Evolutionary conservation across 2,329 filamentous ascomycete species (phyloP), one percentile per base, ranked within the genome.

Genomic region (Stagonosporopsis rhizophila): DNA sequence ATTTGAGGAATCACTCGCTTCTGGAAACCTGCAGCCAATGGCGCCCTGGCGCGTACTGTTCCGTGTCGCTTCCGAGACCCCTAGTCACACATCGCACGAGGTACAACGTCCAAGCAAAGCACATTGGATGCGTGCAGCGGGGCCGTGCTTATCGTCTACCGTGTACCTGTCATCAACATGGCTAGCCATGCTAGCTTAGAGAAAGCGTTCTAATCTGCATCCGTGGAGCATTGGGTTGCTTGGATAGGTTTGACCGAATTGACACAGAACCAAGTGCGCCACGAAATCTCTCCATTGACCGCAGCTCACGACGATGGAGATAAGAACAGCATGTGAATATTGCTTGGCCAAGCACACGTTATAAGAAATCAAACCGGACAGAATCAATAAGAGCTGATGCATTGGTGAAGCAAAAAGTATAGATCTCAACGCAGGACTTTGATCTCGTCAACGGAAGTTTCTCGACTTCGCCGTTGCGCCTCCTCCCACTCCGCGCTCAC

Each of bases 401-500:
- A 51, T 56, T 46, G 19, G 14, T 51, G 11, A 7, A 27, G 2
- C n/a, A 32, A 3, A 14, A 15, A 32, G 14, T 19, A 34, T 42
- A 8, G 30, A 27, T 11, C 38, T 61, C 30, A 61, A 27, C 54
- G 59, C 38, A 65, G 3, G 8, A 68, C 58, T 25, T 59, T 65
- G 47, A 72, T 73, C 17, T 64, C 65, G 44, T 73, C 68, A 23
- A 52, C 44, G 0, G 50, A 56, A 25, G 34, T 55, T 37, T 65
- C 64, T 25, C 56, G 44, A 37, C 65, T 64, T 39, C 60, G 64
- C 6, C 56, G 49, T 28, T 65, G 56, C 6, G 63, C 62, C 46
- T 74, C 71, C 39, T 74, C 70, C 71, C 71, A 75, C 39, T 71
- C 69, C 5, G 72, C 67, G 59, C 67, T 72, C 3, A 75, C 66